Percentiles rank a stretch among this genome's conserved stretches.
phyloP scores from a whole-genome alignment of 2,329 filamentous ascomycete genomes.

The Phialemonium atrogriseum region DNA sequence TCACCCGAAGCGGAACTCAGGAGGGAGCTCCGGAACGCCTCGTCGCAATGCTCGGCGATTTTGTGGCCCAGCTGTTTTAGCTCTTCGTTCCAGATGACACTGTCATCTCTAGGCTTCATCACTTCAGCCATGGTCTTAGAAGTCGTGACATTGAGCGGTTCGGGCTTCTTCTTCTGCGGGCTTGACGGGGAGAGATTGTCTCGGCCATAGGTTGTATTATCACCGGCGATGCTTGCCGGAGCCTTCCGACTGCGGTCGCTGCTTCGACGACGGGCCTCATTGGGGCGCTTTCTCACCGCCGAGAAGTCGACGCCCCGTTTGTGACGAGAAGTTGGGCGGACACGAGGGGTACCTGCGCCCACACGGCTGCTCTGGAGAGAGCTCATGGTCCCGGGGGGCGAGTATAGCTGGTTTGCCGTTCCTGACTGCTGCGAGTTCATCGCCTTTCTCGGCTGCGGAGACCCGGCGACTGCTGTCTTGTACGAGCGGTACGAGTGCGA shows the following conservation, averaged over 20 bases:
- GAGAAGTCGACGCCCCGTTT: slow-evolving; percentile 50
- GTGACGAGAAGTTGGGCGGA: slow-evolving; percentile 35
- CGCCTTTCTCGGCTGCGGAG: slow-evolving; percentile 15
- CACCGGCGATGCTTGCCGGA: slow-evolving; percentile 19
- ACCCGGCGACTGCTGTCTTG: slow-evolving; percentile 13
- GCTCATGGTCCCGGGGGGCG: slow-evolving; percentile 33
- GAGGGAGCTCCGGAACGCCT: slow-evolving; percentile 71
- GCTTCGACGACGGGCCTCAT: slow-evolving; percentile 9
- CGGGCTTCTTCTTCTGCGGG: slow-evolving; percentile 11
- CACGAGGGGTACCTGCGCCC: slow-evolving; percentile 31
- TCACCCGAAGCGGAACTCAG: slow-evolving; percentile 22
- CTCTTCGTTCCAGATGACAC: slow-evolving; percentile 48
- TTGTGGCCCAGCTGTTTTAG: slow-evolving; percentile 76
- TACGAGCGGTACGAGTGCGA: slow-evolving; percentile 17
- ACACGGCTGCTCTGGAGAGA: slow-evolving; percentile 42
- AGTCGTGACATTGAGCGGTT: slow-evolving; percentile 1
- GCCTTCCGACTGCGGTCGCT: slow-evolving; percentile 10
- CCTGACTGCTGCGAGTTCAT: slow-evolving; percentile 23
- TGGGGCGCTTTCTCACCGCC: slow-evolving; percentile 36
- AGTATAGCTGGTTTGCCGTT: slow-evolving; percentile 19
- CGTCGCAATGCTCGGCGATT: slow-evolving; percentile 83
- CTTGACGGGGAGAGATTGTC: slow-evolving; percentile 14
- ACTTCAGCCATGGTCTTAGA: slow-evolving; percentile 10
- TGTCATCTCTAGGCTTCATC: slow-evolving; percentile 8
- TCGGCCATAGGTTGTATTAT: slow-evolving; percentile 17